phyloP scores from a whole-genome alignment of 192 early-diverging fungal genomes.

The Coemansia guatemalensis region DNA sequence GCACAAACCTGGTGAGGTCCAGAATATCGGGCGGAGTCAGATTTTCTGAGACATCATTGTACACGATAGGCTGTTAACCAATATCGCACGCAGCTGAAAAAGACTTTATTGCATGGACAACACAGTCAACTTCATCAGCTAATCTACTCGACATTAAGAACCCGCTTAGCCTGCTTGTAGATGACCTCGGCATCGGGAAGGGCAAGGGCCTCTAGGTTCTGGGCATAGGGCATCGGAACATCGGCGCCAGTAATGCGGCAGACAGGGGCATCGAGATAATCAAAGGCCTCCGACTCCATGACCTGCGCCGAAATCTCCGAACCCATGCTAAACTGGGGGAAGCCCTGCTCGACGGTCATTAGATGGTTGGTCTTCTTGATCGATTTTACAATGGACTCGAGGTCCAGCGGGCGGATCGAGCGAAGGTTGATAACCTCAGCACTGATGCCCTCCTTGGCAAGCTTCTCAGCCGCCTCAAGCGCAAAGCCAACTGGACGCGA shows the following conservation, averaged over 20 bases:
- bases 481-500: conserved; percentile 84
- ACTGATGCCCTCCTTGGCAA: conserved; percentile 78
- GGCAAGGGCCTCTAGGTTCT: conserved; percentile 87
- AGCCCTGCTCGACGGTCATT: conserved; percentile 94
- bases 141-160: conserved; percentile 48
- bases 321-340: conserved; percentile 92
- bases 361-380: conserved; percentile 98
- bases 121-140: too few species aligned
- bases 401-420: conserved; percentile 94
- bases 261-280: conserved; percentile 94
- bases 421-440: conserved; percentile 97
- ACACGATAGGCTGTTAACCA: too few species aligned
- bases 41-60: conserved; percentile 1
- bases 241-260: conserved; percentile 94
- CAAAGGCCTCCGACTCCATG: conserved; percentile 96
- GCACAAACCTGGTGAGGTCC: too few species aligned
- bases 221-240: conserved; percentile 95
- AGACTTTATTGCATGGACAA: too few species aligned
- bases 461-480: conserved; percentile 83
- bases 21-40: background rate
- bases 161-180: conserved; percentile 73
- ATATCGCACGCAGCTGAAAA: too few species aligned
- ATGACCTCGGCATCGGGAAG: conserved; percentile 85
- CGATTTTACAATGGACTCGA: conserved; percentile 85
- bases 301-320: conserved; percentile 94